A percentile compares a stretch with the other conserved stretches of the same genome.
phyloP scores from a whole-genome alignment of 805 yeast genomes.

The Pichia californica region DNA sequence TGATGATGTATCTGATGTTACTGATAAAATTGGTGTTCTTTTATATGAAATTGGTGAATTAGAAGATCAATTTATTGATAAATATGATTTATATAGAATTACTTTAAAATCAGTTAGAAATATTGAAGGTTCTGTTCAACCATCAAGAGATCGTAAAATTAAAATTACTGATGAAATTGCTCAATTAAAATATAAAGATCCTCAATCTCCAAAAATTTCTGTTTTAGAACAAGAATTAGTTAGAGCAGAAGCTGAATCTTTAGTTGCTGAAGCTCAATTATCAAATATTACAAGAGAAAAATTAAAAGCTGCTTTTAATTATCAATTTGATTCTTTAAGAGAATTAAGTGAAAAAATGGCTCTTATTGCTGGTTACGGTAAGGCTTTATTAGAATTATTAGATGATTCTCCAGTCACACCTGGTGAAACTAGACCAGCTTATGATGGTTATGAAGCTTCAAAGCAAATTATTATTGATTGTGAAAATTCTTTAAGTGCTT shows the following conservation, averaged over 20 bases:
- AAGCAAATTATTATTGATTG: constrained; percentile 97
- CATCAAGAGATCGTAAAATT: constrained; percentile 96
- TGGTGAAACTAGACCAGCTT: constrained; percentile 97
- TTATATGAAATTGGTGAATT: constrained; percentile 95
- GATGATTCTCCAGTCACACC: constrained; percentile 98
- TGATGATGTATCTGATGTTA: constrained; percentile 93
- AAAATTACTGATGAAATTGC: constrained; percentile 97
- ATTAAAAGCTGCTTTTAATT: constrained; percentile 93
- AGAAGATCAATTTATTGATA: constrained; percentile 97
- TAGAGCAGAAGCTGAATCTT: constrained; percentile 97
- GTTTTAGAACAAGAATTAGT: constrained; percentile 97
- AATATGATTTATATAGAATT: constrained; percentile 96
- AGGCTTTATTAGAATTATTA: constrained; percentile 89
- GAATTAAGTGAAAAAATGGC: constrained; percentile 96
- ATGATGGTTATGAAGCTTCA: constrained; percentile 97
- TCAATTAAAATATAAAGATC: constrained; percentile 95
- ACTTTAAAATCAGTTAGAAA: constrained; percentile 91
- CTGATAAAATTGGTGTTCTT: constrained; percentile 94
- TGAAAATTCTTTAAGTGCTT: constrained; percentile 88
- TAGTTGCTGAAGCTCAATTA: constrained; percentile 98
- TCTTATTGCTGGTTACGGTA: constrained; percentile 97
- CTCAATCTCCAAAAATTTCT: constrained; percentile 91
- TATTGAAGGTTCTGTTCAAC: constrained; percentile 97
- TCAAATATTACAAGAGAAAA: constrained; percentile 97
- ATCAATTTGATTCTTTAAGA: constrained; percentile 92